phyloP scores from a whole-genome alignment of 164 flowering plant species.

The Liriodendron chinense region DNA sequence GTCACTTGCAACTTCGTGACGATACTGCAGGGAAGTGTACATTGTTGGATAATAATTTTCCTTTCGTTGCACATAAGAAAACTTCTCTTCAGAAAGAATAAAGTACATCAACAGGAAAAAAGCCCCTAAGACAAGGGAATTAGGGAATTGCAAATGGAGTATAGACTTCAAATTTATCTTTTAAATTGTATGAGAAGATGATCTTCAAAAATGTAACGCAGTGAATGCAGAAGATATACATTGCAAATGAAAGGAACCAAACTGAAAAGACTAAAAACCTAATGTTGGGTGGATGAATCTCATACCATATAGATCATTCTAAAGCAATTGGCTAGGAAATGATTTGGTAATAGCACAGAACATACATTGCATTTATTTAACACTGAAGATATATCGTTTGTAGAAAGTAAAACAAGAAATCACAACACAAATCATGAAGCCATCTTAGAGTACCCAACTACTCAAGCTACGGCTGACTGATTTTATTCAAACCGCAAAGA shows the following conservation, averaged over 20 bases:
- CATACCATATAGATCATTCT: not conserved
- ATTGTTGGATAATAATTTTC: not conserved
- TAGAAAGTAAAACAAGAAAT: not conserved
- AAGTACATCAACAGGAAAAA: not conserved
- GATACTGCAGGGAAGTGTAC: conserved; percentile 26
- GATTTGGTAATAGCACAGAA: not conserved
- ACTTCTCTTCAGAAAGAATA: not conserved
- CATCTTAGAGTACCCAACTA: no score
- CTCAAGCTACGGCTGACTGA: no score
- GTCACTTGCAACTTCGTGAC: conserved; percentile 43
- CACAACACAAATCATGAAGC: no score
- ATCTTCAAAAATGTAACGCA: not conserved
- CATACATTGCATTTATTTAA: not conserved
- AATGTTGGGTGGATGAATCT: not conserved
- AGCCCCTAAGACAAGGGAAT: not conserved
- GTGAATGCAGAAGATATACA: not conserved
- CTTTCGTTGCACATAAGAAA: not conserved
- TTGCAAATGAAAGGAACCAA: conserved; percentile 1
- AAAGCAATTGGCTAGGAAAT: not conserved
- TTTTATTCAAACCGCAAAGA: no score
- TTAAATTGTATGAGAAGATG: not conserved
- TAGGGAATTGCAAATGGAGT: not conserved
- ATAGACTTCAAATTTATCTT: no score
- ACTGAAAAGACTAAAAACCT: not conserved
- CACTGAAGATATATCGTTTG: no score